phyloP scores from a whole-genome alignment of 2,329 filamentous ascomycete genomes.

The Pseudogymnoascus sp. region DNA sequence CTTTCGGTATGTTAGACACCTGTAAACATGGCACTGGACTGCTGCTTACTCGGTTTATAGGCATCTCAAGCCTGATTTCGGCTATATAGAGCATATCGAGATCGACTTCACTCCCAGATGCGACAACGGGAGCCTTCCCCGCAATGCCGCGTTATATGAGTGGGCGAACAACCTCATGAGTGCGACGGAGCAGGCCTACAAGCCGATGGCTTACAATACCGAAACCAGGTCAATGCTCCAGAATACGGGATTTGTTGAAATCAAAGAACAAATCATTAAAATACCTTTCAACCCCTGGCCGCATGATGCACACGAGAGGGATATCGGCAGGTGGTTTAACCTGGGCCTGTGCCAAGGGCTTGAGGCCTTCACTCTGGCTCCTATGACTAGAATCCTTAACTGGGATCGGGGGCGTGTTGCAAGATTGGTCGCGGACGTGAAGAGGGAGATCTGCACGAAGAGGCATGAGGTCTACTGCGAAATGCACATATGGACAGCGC shows the following conservation, averaged over 20 bases:
- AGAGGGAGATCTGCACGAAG: constrained; percentile 62
- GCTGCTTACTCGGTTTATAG: constrained; percentile 35
- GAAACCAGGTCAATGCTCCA: constrained; percentile 56
- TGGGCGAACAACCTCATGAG: constrained; percentile 67
- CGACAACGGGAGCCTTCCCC: constrained; percentile 57
- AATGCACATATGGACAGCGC: constrained; percentile 43
- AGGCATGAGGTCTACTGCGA: constrained; percentile 67
- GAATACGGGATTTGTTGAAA: constrained; percentile 70
- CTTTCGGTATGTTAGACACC: constrained; percentile 48
- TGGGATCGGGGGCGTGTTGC: constrained; percentile 59
- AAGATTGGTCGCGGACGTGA: constrained; percentile 56
- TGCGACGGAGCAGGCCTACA: constrained; percentile 59
- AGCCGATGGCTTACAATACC: constrained; percentile 60
- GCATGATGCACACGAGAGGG: constrained; percentile 54
- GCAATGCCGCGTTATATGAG: constrained; percentile 51
- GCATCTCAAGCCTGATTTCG: constrained; percentile 69
- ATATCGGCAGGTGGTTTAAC: constrained; percentile 79
- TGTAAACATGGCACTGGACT: not conserved
- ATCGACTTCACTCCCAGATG: constrained; percentile 75
- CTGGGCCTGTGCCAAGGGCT: constrained; percentile 67
- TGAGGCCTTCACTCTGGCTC: constrained; percentile 65
- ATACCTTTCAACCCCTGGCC: constrained; percentile 73
- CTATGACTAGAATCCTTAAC: constrained; percentile 59
- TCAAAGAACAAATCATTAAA: constrained; percentile 62
- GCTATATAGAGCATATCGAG: constrained; percentile 81